A percentile compares a stretch with the other conserved stretches of the same genome.
phyloP scores from a whole-genome alignment of 768 basidiomycete genomes.

The Lactarius deliciosus region DNA sequence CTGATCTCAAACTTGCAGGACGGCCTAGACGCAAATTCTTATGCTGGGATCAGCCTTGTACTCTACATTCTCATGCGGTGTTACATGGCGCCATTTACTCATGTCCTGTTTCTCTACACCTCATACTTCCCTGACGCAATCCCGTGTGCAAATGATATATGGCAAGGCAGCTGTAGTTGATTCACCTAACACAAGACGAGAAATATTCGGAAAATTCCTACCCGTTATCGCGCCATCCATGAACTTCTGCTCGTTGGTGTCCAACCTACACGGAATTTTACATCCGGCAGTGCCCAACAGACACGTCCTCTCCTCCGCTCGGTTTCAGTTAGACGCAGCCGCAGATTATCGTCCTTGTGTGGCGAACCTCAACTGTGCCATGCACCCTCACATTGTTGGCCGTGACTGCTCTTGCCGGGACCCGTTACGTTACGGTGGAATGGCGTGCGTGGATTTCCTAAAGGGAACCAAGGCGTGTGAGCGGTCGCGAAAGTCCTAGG shows the following conservation, averaged over 20 bases:
- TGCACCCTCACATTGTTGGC: too few relatives aligned
- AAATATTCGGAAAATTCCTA: background rate
- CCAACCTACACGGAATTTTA: background rate
- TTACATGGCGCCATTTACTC: slow-evolving; percentile 24
- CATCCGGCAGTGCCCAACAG: background rate
- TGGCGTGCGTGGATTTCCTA: too few relatives aligned
- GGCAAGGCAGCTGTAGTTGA: slow-evolving; percentile 6
- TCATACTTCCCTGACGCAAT: slow-evolving; percentile 18
- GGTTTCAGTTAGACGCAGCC: background rate
- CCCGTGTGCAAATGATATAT: slow-evolving; percentile 20
- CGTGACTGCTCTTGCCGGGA: too few relatives aligned
- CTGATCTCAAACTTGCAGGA: slow-evolving; percentile 14
- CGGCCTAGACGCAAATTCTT: slow-evolving; percentile 22
- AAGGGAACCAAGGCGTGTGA: too few relatives aligned
- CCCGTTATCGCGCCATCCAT: background rate
- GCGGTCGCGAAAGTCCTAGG: too few relatives aligned
- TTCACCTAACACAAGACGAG: background rate
- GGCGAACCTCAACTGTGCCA: too few relatives aligned
- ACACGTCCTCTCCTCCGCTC: background rate
- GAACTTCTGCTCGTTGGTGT: background rate
- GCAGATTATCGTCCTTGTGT: background rate
- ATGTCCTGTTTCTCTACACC: slow-evolving; percentile 22
- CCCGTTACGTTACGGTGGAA: too few relatives aligned
- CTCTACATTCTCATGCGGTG: slow-evolving; percentile 18
- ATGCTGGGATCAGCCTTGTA: slow-evolving; percentile 10